Base-by-base conservation (phyloP, 148 eudicot species). In the Amaranthus cruentus region DNA sequence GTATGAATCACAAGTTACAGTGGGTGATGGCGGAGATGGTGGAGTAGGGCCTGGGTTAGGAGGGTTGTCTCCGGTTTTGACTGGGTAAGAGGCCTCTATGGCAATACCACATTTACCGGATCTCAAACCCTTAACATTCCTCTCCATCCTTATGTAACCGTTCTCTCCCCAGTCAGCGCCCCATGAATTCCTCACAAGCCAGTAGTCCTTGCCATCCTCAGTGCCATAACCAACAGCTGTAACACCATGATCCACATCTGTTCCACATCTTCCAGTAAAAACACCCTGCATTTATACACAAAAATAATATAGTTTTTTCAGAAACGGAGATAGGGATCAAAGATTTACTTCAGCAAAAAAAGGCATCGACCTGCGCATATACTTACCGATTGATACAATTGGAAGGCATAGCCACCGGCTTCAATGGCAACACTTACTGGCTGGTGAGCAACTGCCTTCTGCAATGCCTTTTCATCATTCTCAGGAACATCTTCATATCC, bases 111-210 rank as follows among this genome's bases (percentile, higher is more conserved):
- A 95, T 81, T 90, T 91, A 13, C 98, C 98, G 1, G 81, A 50
- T 14, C 68, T 76, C 50, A 60, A 21, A 6, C 60, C 67, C 21
- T 76, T 67, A 46, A 88, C 44, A 63, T 89, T 91, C 56, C 96
- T 82, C 81, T 95, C 88, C 80, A 95, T 76, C 76, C 75, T 82
- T 47, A 95, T 86, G 91, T 94, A 94, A 0, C 97, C 98, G 0
- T 69, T 61, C 76, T 91, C 93, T 38, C 98, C 97, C 98, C 98
- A 95, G 42, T 75, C 76, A 0, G 88, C 50, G 43, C 97, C 97
- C 98, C 97, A 95, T 6, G 98, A 95, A 65, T 91, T 95, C 80
- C 90, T 90, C 78, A 95, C 97, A 9, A 83, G 77, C 98, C 97
- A 95, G 73, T 88, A 95, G 73, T 95, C 96, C 51, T 65, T 48